Conservation (phyloP, 345 rosid species). For the Laguncularia racemosa region DNA sequence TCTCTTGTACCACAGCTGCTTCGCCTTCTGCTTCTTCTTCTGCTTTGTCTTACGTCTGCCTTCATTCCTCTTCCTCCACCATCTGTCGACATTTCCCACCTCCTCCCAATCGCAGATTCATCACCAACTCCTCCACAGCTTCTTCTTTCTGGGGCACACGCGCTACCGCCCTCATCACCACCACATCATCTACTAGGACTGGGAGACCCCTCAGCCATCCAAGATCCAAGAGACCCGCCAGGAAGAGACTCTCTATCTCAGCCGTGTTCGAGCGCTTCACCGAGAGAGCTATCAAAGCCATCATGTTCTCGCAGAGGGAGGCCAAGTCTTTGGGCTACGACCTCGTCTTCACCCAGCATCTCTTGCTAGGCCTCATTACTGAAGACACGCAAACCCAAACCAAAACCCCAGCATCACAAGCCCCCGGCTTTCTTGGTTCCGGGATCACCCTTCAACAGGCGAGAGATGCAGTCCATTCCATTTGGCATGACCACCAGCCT, state of each 20-base stretch:
- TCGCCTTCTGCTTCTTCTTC: no score
- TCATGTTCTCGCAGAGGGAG: conserved; percentile 79
- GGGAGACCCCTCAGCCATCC: background rate
- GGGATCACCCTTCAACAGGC: conserved; percentile 62
- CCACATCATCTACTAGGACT: background rate
- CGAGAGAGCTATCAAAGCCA: conserved; percentile 73
- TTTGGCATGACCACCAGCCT: conserved; percentile 41
- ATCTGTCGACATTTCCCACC: no score
- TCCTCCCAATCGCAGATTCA: no score
- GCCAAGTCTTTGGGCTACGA: conserved; percentile 69
- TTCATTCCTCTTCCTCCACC: no score
- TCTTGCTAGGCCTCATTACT: conserved; percentile 60
- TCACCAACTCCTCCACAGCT: background rate
- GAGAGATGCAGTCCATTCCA: conserved; percentile 57
- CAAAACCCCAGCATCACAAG: background rate
- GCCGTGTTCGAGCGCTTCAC: conserved; percentile 88
- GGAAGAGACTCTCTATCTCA: conserved; percentile 24
- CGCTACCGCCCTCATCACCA: background rate
- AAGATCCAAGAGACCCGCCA: no score
- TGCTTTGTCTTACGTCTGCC: no score
- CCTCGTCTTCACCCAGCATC: conserved; percentile 80
- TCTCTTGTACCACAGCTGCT: no score
- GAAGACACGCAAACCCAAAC: conserved; percentile 52
- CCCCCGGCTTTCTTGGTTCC: conserved; percentile 73
- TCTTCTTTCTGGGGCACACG: background rate